Evolutionary conservation across 2,329 filamentous ascomycete genomes (phyloP), one percentile per base, ranked within the genome.

Genomic region (Myotisia sp.): DNA sequence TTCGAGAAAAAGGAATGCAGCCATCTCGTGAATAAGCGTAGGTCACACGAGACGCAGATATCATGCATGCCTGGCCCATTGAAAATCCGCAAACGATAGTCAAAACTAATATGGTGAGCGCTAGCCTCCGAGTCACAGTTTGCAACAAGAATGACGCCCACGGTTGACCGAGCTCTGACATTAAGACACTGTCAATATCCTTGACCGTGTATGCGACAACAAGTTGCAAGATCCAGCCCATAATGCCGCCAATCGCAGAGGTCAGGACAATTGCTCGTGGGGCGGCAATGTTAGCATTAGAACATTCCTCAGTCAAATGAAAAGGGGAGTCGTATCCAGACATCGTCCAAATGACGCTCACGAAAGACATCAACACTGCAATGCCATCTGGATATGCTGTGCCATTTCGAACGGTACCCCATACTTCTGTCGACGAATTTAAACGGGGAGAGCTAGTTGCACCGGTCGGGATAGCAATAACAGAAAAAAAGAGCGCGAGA

Each of bases 51-150:
- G 70, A 76, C 6, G 68, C 68, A 5, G 68, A 67, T 23, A 82
- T 70, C 72, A 79, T 80, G 50, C 75, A 79, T 2, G 75, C 77
- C 51, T 81, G 76, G 4, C 77, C 77, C 72, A 81, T 80, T 26
- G 68, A 71, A 48, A 80, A 81, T 2, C 74, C 71, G 38, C 74
- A 76, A 26, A 81, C 61, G 42, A 81, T 78, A 2, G 76, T 81
- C 26, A 81, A 54, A 0, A 67, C 58, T 8, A 81, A 67, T 33
- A 80, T 69, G 1, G 71, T 71, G 17, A 79, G 59, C 3, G 73
- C 73, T 2, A 67, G 63, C 34, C 69, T 70, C 37, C 69, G 61
- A 1, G 71, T 68, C 39, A 82, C 59, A 29, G 76, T 65, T 49
- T 81, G 76, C 33, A 77, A 63, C 10, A 80, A 62, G 44, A 79